Evolutionary conservation across 148 eudicot species (phyloP), one percentile per base, ranked within the genome.

Genomic region (Spergularia bocconei): DNA sequence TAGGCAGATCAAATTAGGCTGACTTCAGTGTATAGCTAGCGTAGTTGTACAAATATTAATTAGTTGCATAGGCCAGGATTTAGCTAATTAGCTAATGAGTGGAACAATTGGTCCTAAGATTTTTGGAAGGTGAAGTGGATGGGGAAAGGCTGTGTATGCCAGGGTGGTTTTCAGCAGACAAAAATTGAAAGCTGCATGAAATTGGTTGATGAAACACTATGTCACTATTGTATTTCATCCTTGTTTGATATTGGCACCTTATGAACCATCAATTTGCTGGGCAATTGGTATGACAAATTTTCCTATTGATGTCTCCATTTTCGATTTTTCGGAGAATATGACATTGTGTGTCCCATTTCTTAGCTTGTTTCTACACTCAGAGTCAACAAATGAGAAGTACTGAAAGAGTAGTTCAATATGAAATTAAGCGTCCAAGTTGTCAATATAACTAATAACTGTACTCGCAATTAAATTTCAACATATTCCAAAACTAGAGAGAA

Each of bases 41-140:
- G 36, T 29, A 29, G 36, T 29, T 44, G 48, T 44, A 44, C 48
- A 58, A 23, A 6, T 56, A 19, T 7, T 69, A 38, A 13, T 13
- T 50, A 69, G 72, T 66, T 80, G 83, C 76, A 80, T 70, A n/a
- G 69, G 64, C 36, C 36, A 29, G 36, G 20, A 76, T 51, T 77
- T 76, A 72, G 6, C 72, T 44, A 2, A 53, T 23, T 63, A 63
- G 64, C 17, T 70, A 44, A 69, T 29, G 13, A 70, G 10, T 63
- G 75, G 36, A 70, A 53, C 23, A 17, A 6, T 44, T 10, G 11
- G 10, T 69, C 15, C 10, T 11, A 54, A 50, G 19, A n/a, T 13
- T 67, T 76, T 76, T 29, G 63, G 67, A 39, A 44, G 67, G 33
- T 29, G 63, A 63, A 25, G 58, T 36, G 17, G 48, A 29, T n/a